Evolutionary conservation across 2,329 filamentous ascomycete species (phyloP).

Genomic region (Hymenoscyphus fructigenus): DNA sequence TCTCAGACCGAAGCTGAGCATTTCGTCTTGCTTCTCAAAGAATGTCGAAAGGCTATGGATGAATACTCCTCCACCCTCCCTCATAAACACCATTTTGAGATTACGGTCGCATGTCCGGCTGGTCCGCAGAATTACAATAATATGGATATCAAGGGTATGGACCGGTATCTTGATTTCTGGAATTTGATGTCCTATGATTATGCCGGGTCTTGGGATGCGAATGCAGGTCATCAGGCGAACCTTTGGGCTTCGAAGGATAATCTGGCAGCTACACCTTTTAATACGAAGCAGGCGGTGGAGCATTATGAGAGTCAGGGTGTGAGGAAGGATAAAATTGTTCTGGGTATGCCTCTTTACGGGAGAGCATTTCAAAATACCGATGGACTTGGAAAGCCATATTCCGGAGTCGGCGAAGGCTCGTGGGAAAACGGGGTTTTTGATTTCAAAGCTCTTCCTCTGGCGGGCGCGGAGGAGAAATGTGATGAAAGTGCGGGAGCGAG

Average conservation of each 20-base stretch:
- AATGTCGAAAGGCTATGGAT: slow-evolving; percentile 58
- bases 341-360: slow-evolving; percentile 92
- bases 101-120: slow-evolving; percentile 64
- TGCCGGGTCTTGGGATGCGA: slow-evolving; percentile 75
- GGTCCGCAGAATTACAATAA: slow-evolving; percentile 62
- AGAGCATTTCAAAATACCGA: slow-evolving; percentile 78
- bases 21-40: slow-evolving; percentile 58
- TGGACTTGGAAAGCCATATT: slow-evolving; percentile 68
- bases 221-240: slow-evolving; percentile 78
- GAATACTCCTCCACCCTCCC: slow-evolving; percentile 49
- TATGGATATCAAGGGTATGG: slow-evolving; percentile 64
- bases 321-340: slow-evolving; percentile 68
- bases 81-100: slow-evolving; percentile 52
- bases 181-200: slow-evolving; percentile 89
- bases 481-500: slow-evolving; percentile 67
- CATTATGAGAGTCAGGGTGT: slow-evolving; percentile 69
- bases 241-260: slow-evolving; percentile 59
- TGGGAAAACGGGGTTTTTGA: slow-evolving; percentile 89
- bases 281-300: slow-evolving; percentile 66
- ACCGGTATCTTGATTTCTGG: slow-evolving; percentile 69
- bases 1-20: slow-evolving; percentile 53
- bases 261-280: slow-evolving; percentile 73
- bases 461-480: slow-evolving; percentile 61
- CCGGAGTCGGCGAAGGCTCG: slow-evolving; percentile 72
- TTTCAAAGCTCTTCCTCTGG: slow-evolving; percentile 78